These are phyloP conservation scores for Rhodosporidiobolus sp. DNA, from an alignment of 768 basidiomycete species.

Conservation along the genomic window DNA sequence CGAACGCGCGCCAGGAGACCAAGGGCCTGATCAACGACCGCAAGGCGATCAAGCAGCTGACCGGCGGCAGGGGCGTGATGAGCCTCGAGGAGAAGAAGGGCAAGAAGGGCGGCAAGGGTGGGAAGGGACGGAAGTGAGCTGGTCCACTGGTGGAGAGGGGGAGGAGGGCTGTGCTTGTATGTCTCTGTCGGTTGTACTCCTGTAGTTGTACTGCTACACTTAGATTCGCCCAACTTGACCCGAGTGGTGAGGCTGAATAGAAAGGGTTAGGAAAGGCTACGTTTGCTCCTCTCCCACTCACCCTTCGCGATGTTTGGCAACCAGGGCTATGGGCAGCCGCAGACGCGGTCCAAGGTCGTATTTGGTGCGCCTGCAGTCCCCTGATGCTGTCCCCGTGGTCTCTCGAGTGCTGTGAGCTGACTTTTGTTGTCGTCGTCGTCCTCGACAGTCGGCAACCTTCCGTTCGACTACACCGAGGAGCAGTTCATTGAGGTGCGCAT, in stretches of 20 bases:
- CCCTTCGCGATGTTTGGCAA: constrained; percentile 19
- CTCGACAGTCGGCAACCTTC: constrained; percentile 38
- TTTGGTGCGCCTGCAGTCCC: constrained; percentile 23
- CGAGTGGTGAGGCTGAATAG: no score
- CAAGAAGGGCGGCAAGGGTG: constrained; percentile 6
- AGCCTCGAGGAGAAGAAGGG: constrained; percentile 33
- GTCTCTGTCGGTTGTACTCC: neutral
- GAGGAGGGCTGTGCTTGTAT: neutral
- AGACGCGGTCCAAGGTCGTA: constrained; percentile 37
- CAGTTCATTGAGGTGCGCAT: constrained; percentile 36
- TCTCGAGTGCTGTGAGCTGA: neutral
- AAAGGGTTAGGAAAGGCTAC: neutral
- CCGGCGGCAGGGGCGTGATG: constrained; percentile 30
- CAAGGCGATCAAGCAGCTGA: constrained; percentile 64
- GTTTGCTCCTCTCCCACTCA: neutral
- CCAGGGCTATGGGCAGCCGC: constrained; percentile 23
- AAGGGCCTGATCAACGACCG: constrained; percentile 70
- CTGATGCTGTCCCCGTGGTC: neutral
- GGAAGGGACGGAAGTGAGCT: constrained; percentile 11
- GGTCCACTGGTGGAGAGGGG: neutral
- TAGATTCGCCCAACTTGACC: no score
- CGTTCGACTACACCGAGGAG: constrained; percentile 40
- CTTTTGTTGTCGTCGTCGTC: no score
- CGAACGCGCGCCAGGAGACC: constrained; percentile 47
- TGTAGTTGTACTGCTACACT: neutral